Evolutionary conservation across 495 filamentous ascomycete genomes (phyloP).

Genomic region (Cercophora sp.): DNA sequence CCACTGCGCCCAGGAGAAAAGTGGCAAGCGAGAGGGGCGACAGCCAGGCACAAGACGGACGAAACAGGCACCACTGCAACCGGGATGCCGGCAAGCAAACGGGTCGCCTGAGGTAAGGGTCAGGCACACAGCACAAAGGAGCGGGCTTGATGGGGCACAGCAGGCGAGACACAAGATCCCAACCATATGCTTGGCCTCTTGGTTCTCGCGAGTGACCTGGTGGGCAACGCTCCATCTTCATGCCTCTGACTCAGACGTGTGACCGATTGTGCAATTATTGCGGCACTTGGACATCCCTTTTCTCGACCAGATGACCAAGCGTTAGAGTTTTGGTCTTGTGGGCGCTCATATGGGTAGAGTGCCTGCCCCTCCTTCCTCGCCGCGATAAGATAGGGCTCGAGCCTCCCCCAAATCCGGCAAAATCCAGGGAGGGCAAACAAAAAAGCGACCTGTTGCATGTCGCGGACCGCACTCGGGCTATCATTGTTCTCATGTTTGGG

Average conservation of each 20-base stretch:
- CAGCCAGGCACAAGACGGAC: conserved; percentile 12
- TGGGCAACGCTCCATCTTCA: background rate
- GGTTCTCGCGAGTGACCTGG: no score
- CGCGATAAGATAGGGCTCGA: background rate
- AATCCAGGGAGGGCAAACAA: no score
- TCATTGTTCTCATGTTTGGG: no score
- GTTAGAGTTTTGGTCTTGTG: conserved; percentile 13
- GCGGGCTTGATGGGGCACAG: conserved; percentile 6
- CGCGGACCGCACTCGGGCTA: no score
- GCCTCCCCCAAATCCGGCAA: background rate
- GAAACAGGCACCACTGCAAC: conserved; percentile 16
- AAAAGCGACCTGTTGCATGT: no score
- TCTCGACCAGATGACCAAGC: conserved; percentile 16
- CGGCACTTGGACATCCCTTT: conserved; percentile 13
- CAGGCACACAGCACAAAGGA: conserved; percentile 4
- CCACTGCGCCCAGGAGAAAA: no score
- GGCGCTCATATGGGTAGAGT: conserved; percentile 13
- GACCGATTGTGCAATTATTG: conserved; percentile 21
- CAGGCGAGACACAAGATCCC: background rate
- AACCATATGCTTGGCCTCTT: no score
- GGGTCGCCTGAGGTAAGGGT: background rate
- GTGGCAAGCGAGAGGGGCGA: conserved; percentile 4
- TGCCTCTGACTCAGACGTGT: conserved; percentile 19
- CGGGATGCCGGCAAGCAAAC: conserved; percentile 4
- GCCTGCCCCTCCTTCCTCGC: conserved; percentile 9